A percentile compares a stretch with the other conserved stretches of the same genome.
Conservation (phyloP, 352 stramenopile species). For the Blastocystis sp. region DNA sequence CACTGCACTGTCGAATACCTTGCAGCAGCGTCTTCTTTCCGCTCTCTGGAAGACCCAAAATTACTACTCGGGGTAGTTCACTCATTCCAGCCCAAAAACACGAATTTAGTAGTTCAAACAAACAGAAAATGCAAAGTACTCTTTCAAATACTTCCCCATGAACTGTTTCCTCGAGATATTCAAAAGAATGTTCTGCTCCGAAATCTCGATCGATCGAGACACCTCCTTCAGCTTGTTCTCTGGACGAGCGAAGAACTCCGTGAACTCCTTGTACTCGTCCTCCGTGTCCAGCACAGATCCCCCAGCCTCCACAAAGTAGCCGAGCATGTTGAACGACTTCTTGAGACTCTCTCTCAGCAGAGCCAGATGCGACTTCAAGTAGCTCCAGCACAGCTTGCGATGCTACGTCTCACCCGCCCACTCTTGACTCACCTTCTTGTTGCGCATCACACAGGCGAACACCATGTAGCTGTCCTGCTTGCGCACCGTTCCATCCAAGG, state of each 20-base stretch:
- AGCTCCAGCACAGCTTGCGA: conserved; percentile 70
- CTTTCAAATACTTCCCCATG: not conserved
- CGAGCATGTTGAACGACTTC: conserved; percentile 52
- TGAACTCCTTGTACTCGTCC: not conserved
- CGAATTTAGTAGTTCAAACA: not conserved
- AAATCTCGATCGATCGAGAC: conserved; percentile 33
- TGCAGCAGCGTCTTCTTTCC: conserved; percentile 46
- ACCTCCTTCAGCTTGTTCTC: conserved; percentile 44
- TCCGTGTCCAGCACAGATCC: conserved; percentile 4
- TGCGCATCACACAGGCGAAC: conserved; percentile 69
- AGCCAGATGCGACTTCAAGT: conserved; percentile 71
- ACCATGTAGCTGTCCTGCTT: conserved; percentile 70
- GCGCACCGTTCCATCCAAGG: conserved; percentile 68
- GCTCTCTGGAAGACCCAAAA: not conserved
- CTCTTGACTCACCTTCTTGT: conserved; percentile 64
- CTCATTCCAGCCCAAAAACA: not conserved
- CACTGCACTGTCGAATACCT: not conserved
- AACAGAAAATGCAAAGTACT: not conserved
- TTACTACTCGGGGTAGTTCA: not conserved
- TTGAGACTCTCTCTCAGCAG: conserved; percentile 64
- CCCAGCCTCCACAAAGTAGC: conserved; percentile 48
- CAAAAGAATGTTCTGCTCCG: conserved; percentile 33
- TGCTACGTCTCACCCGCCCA: not conserved
- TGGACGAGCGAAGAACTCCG: not conserved
- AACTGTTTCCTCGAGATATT: conserved; percentile 49